Percentiles rank a stretch among this genome's conserved stretches.
phyloP scores from a whole-genome alignment of 768 basidiomycete species.

The Agaricus blazei region DNA sequence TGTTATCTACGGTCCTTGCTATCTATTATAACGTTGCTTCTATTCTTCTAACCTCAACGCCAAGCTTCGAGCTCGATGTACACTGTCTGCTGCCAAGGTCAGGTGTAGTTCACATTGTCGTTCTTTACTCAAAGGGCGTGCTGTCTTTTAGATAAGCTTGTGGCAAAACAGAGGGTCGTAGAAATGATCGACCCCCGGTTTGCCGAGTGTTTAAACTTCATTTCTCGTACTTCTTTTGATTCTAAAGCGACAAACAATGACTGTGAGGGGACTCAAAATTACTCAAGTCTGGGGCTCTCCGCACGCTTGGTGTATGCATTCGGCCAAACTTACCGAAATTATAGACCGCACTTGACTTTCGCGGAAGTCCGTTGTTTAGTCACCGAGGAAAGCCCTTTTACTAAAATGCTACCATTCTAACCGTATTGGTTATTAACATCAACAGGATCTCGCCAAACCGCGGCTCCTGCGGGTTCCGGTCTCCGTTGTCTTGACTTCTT shows the following conservation, averaged over 20 bases:
- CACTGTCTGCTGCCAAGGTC: neutral
- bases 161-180: too few species aligned
- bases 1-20: constrained; percentile 7
- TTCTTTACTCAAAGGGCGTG: neutral
- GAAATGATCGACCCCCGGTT: neutral
- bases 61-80: neutral
- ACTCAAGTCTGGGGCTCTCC: neutral
- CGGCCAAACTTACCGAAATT: neutral
- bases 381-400: neutral
- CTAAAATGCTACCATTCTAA: neutral
- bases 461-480: neutral
- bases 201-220: neutral
- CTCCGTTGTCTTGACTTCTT: neutral
- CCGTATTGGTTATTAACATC: neutral
- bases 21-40: constrained; percentile 9
- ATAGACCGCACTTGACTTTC: neutral
- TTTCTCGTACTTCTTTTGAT: too few species aligned
- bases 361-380: neutral
- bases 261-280: too few species aligned
- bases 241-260: too few species aligned
- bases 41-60: neutral
- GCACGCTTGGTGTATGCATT: neutral
- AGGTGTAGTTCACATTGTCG: neutral
- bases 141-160: too few species aligned
- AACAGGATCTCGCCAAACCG: neutral